Conservation (phyloP, 306 rosid species). For the Benincasa hispida region DNA sequence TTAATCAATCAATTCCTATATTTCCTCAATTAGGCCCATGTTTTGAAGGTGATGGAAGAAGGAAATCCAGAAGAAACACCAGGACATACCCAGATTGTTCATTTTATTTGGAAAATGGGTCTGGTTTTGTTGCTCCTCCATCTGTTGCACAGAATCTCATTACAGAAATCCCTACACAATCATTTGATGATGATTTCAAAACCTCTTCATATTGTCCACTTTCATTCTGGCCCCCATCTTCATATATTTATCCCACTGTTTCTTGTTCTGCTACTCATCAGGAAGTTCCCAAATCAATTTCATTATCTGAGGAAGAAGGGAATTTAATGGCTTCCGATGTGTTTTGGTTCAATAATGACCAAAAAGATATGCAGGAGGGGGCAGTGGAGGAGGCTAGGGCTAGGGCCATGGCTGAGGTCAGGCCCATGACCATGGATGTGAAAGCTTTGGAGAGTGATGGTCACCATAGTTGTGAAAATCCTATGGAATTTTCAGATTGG, state of each 20-base stretch:
- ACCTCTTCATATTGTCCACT: conserved; percentile 23
- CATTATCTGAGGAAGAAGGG: background rate
- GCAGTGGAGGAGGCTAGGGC: conserved; percentile 40
- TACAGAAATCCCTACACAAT: conserved; percentile 53
- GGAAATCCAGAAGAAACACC: conserved; percentile 44
- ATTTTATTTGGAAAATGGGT: background rate
- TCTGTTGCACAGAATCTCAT: conserved; percentile 33
- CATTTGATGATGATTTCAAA: conserved; percentile 57
- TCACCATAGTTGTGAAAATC: conserved; percentile 28
- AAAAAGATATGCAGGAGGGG: conserved; percentile 33
- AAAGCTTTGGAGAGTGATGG: conserved; percentile 24
- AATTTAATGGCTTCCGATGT: conserved; percentile 11
- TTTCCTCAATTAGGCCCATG: conserved; percentile 11
- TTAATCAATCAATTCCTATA: conserved; percentile 15
- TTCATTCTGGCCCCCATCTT: conserved; percentile 31
- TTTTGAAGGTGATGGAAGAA: conserved; percentile 26
- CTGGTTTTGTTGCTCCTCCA: conserved; percentile 20
- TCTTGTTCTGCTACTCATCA: conserved; percentile 21
- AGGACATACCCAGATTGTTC: conserved; percentile 13
- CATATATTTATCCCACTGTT: conserved; percentile 30
- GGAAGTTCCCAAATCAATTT: conserved; percentile 14
- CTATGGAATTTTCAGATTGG: conserved; percentile 74
- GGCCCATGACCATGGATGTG: conserved; percentile 21
- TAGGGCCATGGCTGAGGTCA: conserved; percentile 51
- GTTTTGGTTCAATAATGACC: conserved; percentile 17